These are phyloP conservation scores for Evernia prunastri DNA, from an alignment of 495 filamentous ascomycete genomes.

Conservation along the genomic window DNA sequence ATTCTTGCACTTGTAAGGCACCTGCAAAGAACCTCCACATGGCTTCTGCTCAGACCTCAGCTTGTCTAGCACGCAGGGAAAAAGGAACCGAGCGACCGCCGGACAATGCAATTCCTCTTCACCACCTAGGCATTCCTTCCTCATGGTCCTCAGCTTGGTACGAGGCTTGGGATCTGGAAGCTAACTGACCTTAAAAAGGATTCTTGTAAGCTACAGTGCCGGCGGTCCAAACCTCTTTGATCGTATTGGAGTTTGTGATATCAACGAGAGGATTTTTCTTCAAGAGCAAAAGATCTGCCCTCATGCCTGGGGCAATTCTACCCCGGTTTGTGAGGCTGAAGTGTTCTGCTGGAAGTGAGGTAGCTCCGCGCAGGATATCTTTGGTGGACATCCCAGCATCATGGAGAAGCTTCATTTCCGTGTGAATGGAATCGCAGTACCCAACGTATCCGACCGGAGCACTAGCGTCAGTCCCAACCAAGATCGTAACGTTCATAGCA, in stretches of 20 bases:
- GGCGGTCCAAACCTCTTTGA: constrained; percentile 35
- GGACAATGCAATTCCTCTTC: neutral
- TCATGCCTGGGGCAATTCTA: constrained; percentile 32
- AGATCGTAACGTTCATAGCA: neutral
- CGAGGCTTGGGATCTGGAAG: neutral
- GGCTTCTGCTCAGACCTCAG: neutral
- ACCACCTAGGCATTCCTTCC: neutral
- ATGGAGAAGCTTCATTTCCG: constrained; percentile 3
- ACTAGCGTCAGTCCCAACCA: constrained; percentile 5
- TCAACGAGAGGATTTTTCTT: constrained; percentile 35
- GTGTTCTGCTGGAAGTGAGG: constrained; percentile 30
- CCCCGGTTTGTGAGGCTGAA: constrained; percentile 36
- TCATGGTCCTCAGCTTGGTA: neutral
- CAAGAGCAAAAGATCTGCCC: constrained; percentile 39
- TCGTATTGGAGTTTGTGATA: constrained; percentile 33
- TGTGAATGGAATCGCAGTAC: neutral
- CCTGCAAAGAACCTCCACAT: neutral
- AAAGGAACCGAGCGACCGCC: neutral
- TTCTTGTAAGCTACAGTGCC: constrained; percentile 18
- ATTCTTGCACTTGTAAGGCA: neutral
- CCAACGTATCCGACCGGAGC: neutral
- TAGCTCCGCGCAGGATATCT: constrained; percentile 31
- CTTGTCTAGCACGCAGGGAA: neutral
- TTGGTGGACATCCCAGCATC: constrained; percentile 28
- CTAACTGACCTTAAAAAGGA: neutral